Conservation (phyloP, 164 flowering plant species). For the Stephania yunnanensis region DNA sequence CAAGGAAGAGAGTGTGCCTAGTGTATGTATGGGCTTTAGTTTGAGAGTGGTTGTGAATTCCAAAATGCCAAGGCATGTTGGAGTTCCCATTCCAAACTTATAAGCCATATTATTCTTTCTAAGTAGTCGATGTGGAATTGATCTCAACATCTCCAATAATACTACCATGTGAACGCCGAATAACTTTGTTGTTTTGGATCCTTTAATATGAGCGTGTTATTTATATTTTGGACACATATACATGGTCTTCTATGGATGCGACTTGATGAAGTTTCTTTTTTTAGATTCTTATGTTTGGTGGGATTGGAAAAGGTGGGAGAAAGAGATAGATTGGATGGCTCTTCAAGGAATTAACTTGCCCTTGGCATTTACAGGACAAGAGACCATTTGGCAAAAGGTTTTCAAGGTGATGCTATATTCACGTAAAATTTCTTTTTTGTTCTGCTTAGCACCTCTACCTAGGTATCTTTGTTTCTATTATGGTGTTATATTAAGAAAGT, state of each 20-base stretch:
- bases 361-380: conserved; percentile 92
- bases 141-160: no score
- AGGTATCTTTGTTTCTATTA: not conserved
- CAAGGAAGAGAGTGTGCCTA: no score
- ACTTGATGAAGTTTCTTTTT: not conserved
- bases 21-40: no score
- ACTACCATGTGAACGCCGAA: no score
- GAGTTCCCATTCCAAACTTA: no score
- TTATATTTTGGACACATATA: not conserved
- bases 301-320: conserved; percentile 99
- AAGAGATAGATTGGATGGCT: conserved; percentile 99
- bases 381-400: conserved; percentile 95
- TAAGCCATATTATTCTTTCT: no score
- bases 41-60: no score
- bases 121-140: no score
- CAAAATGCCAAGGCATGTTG: no score
- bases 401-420: conserved; percentile 48
- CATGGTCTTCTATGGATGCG: not conserved
- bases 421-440: not conserved
- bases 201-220: no score
- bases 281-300: conserved; percentile 97
- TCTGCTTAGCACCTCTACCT: not conserved
- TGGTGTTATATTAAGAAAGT: not conserved
- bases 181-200: no score
- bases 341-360: conserved; percentile 95